Conservation (phyloP, 2,329 filamentous ascomycete genomes). For the Penicillium aurantiogriseum region DNA sequence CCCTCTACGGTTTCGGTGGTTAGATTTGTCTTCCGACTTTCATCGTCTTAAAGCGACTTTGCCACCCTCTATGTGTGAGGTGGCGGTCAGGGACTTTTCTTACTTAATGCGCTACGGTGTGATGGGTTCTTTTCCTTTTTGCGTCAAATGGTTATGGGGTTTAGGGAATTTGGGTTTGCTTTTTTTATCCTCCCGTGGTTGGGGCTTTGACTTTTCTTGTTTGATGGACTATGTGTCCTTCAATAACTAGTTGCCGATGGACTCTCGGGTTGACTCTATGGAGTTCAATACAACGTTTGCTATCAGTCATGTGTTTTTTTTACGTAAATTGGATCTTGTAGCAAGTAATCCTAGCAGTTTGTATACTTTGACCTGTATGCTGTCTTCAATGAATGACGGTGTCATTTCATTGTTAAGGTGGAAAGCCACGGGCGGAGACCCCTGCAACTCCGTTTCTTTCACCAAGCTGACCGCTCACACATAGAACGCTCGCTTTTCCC, state of each 20-base stretch:
- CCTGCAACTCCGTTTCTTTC: not conserved
- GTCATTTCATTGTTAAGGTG: not conserved
- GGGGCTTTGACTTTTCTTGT: not conserved
- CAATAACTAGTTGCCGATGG: constrained; percentile 11
- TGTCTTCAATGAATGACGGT: not conserved
- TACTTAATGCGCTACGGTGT: constrained; percentile 25
- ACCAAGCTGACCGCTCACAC: not conserved
- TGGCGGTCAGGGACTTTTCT: not conserved
- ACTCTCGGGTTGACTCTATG: not conserved
- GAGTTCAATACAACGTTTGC: not conserved
- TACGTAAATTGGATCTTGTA: not conserved
- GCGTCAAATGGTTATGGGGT: constrained; percentile 1
- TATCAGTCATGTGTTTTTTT: not conserved
- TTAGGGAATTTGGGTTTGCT: not conserved
- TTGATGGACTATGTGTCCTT: not conserved
- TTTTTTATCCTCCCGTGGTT: constrained; percentile 9
- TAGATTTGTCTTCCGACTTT: constrained; percentile 48
- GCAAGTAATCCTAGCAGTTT: not conserved
- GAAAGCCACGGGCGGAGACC: not conserved
- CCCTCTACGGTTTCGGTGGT: constrained; percentile 85
- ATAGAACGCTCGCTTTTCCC: not conserved
- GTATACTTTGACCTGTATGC: not conserved
- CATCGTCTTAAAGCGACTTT: not conserved
- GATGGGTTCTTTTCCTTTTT: constrained; percentile 13
- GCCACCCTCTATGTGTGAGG: not conserved